phyloP scores from a whole-genome alignment of 257 asterid genomes.

The Solanum sparsipilum region DNA sequence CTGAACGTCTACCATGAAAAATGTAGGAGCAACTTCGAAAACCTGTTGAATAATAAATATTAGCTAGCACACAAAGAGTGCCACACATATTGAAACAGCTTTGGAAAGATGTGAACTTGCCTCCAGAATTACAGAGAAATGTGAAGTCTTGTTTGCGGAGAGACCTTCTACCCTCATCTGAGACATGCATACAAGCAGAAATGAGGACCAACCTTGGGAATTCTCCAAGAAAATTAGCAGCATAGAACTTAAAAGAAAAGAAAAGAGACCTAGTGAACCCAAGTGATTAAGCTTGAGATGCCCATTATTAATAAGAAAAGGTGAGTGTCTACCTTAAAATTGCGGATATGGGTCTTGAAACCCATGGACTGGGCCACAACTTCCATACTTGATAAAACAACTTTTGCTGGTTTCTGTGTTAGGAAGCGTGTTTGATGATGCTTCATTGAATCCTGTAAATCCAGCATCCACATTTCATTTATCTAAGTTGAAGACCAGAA shows the following conservation, averaged over 20 bases:
- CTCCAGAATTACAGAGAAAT: constrained; percentile 85
- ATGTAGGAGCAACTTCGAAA: constrained; percentile 79
- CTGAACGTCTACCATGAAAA: constrained; percentile 93
- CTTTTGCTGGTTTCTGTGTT: constrained; percentile 84
- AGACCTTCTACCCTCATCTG: constrained; percentile 99
- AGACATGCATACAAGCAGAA: constrained; percentile 1
- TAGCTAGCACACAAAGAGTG: neutral
- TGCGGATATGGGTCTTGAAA: constrained; percentile 93
- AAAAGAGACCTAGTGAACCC: neutral
- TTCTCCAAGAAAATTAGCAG: neutral
- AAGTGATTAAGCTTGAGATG: neutral
- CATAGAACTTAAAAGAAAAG: neutral
- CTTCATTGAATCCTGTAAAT: constrained; percentile 54
- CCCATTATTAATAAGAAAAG: neutral
- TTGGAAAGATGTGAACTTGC: constrained; percentile 17
- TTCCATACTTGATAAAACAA: constrained; percentile 89
- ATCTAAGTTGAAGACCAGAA: neutral
- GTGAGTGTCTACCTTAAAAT: constrained; percentile 56
- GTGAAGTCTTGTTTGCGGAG: constrained; percentile 66
- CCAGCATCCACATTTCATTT: neutral
- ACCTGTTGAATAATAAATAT: constrained; percentile 29
- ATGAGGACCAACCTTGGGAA: neutral
- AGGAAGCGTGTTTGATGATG: constrained; percentile 91
- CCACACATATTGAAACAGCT: neutral
- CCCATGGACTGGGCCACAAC: constrained; percentile 99